phyloP scores from a whole-genome alignment of 768 basidiomycete genomes.

The Lactarius vividus region DNA sequence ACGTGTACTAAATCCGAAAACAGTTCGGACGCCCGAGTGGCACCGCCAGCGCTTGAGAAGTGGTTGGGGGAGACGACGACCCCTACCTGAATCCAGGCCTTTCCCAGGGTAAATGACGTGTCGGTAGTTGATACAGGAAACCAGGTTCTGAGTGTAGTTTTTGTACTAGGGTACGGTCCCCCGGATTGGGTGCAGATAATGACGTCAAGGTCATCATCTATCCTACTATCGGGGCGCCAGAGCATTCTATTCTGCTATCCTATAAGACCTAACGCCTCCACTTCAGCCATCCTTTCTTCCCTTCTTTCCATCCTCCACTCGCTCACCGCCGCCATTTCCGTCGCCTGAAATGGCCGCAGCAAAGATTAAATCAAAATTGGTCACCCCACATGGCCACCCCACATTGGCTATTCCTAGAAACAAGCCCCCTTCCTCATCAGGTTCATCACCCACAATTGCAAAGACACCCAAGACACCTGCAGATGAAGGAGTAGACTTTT shows the following conservation, averaged over 20 bases:
- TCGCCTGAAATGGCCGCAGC: conserved; percentile 13
- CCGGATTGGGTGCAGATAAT: background rate
- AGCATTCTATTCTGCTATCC: background rate
- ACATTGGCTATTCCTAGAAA: conserved; percentile 23
- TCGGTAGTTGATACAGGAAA: background rate
- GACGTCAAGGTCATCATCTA: conserved; percentile 7
- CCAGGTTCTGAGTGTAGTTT: background rate
- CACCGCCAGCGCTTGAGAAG: background rate
- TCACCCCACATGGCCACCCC: conserved; percentile 9
- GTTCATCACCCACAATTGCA: conserved; percentile 24
- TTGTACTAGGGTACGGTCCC: too few relatives aligned
- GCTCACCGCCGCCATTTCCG: background rate
- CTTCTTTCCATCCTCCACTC: background rate
- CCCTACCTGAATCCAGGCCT: background rate
- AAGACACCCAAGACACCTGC: conserved; percentile 85
- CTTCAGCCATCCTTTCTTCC: background rate
- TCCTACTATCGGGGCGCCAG: background rate
- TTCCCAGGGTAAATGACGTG: background rate
- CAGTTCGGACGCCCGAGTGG: background rate
- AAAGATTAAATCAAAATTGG: conserved; percentile 20
- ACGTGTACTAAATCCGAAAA: background rate
- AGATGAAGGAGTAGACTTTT: conserved; percentile 89
- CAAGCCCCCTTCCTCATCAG: conserved; percentile 16
- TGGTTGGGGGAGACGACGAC: background rate
- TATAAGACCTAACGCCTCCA: background rate